Base-by-base conservation (phyloP, 805 yeast species). In the Kluyveromyces lactis region DNA sequence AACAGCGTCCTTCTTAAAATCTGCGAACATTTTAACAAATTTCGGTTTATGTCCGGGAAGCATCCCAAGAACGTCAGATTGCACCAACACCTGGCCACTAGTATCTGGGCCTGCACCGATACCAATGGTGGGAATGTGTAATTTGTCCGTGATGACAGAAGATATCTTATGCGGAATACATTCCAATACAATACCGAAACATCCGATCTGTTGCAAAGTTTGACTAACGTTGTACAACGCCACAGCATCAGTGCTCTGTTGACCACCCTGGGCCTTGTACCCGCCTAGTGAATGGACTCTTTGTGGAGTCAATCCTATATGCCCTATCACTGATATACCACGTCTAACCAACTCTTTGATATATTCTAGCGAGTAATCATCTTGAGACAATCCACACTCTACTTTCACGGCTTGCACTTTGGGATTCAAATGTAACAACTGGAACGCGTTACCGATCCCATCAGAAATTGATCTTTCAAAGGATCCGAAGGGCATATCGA, bases 291-390 rank as follows among this genome's bases (percentile, higher is more conserved):
- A 56, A 46, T 85, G 76, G 45, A 78, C 78, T 31, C 85, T 72
- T 58, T 92, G 97, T 2, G 98, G 98, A 3, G 95, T 86, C 24
- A 90, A 66, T 0, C 98, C 98, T 23, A 86, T 75, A 59, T 90
- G 98, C 1, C 94, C 97, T 63, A 86, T 71, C 2, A 87, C 87
- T 0, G 97, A 95, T 8, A 90, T 79, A 1, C 97, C 97, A 13
- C 80, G 67, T 4, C 69, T 56, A 1, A 79, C 69, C 15, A 90
- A 60, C 43, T 70, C 71, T 41, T 60, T 51, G 8, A 92, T 73
- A 1, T 81, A 73, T 3, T 64, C 62, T 2, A 71, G 64, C 2
- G 76, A 58, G 40, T 71, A 72, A 41, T 74, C 79, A 4, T 27
- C 18, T 1, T 26, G 8, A 16, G 35, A 16, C 26, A 31, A 36